Conservation (phyloP, 495 filamentous ascomycete genomes). For the Trypethelium eluteriae region DNA sequence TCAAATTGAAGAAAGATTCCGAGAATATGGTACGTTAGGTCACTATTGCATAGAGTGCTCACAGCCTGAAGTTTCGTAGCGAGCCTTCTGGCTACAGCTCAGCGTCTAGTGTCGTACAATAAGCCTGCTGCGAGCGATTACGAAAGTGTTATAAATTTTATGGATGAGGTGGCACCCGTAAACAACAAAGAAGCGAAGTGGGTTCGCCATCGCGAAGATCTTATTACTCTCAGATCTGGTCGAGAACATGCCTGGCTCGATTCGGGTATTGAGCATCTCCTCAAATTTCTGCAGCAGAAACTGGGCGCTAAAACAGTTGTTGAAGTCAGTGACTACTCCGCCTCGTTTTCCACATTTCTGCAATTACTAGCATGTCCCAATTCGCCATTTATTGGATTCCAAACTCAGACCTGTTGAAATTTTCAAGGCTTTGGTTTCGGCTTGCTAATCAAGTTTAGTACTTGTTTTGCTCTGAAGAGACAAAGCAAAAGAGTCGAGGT, state of each 20-base stretch:
- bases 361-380: background rate
- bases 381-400: background rate
- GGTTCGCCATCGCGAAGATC: slow-evolving; percentile 24
- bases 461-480: slow-evolving; percentile 18
- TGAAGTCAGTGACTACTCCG: slow-evolving; percentile 15
- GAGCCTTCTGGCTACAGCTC: slow-evolving; percentile 20
- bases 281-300: background rate
- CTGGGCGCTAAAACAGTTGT: background rate
- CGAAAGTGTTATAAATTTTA: slow-evolving; percentile 23
- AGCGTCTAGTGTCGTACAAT: slow-evolving; percentile 24
- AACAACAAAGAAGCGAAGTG: slow-evolving; percentile 18
- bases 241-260: slow-evolving; percentile 28
- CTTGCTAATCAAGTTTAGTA: slow-evolving; percentile 10
- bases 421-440: too few relatives aligned
- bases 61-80: background rate
- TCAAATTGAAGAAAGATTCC: slow-evolving; percentile 3
- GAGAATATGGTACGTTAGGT: background rate
- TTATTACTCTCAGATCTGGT: slow-evolving; percentile 25
- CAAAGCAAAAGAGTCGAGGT: background rate
- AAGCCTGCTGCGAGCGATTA: slow-evolving; percentile 22
- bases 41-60: background rate
- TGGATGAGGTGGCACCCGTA: slow-evolving; percentile 20
- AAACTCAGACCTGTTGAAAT: background rate
- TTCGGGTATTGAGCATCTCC: slow-evolving; percentile 19
- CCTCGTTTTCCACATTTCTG: background rate